Evolutionary conservation across 2,329 filamentous ascomycete genomes (phyloP).

Genomic region (Parascedosporium putredinis): DNA sequence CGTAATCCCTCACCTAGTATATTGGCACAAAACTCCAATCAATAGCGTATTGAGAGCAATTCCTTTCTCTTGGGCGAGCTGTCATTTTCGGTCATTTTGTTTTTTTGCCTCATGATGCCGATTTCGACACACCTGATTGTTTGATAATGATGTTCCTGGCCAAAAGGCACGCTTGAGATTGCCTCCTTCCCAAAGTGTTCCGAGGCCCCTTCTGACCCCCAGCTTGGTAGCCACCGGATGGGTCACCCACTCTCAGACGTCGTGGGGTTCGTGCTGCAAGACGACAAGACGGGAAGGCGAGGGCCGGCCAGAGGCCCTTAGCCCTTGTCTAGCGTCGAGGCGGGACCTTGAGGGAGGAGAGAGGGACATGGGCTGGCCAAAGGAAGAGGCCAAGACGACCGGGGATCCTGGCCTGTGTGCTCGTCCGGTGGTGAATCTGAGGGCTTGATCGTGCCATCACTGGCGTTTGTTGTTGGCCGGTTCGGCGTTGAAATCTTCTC

Average conservation of each 20-base stretch:
- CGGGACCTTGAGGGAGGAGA: not conserved
- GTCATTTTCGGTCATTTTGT: not conserved
- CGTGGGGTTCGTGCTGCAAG: conserved; percentile 8
- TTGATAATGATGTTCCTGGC: conserved; percentile 7
- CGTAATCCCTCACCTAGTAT: not conserved
- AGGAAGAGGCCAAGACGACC: not conserved
- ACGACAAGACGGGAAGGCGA: conserved; percentile 6
- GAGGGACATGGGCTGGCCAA: not conserved
- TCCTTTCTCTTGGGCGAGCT: not conserved
- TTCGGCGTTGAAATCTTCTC: conserved; percentile 7
- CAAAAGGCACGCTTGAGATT: not conserved
- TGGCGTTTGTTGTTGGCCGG: not conserved
- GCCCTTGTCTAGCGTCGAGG: not conserved
- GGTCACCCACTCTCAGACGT: not conserved
- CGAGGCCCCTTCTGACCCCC: not conserved
- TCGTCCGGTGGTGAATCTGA: not conserved
- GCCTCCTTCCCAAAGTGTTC: not conserved
- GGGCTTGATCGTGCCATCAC: conserved; percentile 3
- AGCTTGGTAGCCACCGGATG: not conserved
- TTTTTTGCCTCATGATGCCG: not conserved
- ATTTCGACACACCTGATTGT: conserved; percentile 4
- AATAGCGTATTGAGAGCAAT: too few relatives aligned
- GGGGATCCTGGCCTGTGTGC: not conserved
- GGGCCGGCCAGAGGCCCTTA: conserved; percentile 1
- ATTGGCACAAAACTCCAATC: not conserved